Conservation (phyloP, 2,329 filamentous ascomycete species). For the Ceratocystis smalleyi region DNA sequence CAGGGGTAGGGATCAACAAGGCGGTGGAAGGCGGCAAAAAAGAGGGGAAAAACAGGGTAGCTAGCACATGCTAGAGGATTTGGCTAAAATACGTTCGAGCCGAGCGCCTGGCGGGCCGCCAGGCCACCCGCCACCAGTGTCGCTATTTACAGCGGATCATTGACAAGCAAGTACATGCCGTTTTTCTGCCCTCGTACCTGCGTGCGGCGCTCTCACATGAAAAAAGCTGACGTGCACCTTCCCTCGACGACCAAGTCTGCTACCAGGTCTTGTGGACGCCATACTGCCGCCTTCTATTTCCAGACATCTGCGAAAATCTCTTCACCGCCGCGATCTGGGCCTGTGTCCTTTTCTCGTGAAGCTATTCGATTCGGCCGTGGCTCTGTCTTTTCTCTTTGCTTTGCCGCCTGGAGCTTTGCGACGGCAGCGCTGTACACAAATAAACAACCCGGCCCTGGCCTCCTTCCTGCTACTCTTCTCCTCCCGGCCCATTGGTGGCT, state of each 20-base stretch:
- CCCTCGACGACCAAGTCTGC: not conserved
- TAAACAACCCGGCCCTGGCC: not conserved
- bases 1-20: not conserved
- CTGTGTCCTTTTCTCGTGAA: not conserved
- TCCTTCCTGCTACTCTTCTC: not conserved
- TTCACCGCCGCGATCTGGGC: not conserved
- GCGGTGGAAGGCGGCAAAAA: conserved; percentile 3
- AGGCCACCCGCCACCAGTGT: not conserved
- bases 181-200: not conserved
- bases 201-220: not conserved
- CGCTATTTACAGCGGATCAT: too few relatives aligned
- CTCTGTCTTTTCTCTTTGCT: not conserved
- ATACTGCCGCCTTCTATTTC: not conserved
- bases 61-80: not conserved
- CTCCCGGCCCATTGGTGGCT: not conserved
- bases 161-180: not conserved
- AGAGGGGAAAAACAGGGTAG: not conserved
- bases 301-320: not conserved
- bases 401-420: not conserved
- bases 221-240: not conserved
- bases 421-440: not conserved
- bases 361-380: not conserved
- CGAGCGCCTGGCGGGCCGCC: not conserved
- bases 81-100: not conserved
- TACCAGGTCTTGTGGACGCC: not conserved